Evolutionary conservation across 768 basidiomycete genomes (phyloP).

Genomic region (Termitomyces sp.): DNA sequence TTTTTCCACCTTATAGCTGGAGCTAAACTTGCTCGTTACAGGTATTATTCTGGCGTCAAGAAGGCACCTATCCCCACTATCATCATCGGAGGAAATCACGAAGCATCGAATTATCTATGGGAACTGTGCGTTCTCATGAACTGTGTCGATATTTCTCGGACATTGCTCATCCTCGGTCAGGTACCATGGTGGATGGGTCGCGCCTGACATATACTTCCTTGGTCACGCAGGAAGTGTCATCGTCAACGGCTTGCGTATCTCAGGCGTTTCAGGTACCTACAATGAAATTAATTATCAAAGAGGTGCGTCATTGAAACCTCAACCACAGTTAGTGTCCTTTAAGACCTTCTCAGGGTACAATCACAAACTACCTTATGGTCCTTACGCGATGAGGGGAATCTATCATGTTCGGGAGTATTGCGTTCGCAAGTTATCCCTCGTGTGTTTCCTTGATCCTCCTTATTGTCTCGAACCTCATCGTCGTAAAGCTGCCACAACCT

Average conservation of each 20-base stretch:
- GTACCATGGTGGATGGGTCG: slow-evolving; percentile 98
- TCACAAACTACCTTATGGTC: slow-evolving; percentile 80
- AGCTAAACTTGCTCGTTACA: slow-evolving; percentile 17
- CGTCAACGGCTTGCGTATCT: slow-evolving; percentile 85
- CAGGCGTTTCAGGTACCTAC: slow-evolving; percentile 93
- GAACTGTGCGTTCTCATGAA: slow-evolving; percentile 61
- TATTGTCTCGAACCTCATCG: not conserved
- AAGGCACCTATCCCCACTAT: slow-evolving; percentile 83
- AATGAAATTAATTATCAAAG: slow-evolving; percentile 66
- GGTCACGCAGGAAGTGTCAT: slow-evolving; percentile 87
- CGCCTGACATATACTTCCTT: slow-evolving; percentile 93
- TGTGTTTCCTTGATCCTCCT: slow-evolving; percentile 22
- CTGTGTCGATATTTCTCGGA: not conserved
- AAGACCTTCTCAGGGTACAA: slow-evolving; percentile 49
- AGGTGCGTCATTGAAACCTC: slow-evolving; percentile 35
- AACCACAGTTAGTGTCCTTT: not conserved
- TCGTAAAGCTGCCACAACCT: slow-evolving; percentile 1
- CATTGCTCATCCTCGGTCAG: slow-evolving; percentile 28
- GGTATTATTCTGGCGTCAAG: slow-evolving; percentile 84
- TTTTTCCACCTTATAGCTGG: not conserved
- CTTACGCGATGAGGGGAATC: slow-evolving; percentile 66
- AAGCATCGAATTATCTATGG: slow-evolving; percentile 95
- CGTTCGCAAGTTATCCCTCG: slow-evolving; percentile 71
- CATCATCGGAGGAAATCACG: slow-evolving; percentile 97
- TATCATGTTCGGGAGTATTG: slow-evolving; percentile 91